Base-by-base conservation (phyloP, 768 basidiomycete genomes). In the Tylopilus subfusipes region DNA sequence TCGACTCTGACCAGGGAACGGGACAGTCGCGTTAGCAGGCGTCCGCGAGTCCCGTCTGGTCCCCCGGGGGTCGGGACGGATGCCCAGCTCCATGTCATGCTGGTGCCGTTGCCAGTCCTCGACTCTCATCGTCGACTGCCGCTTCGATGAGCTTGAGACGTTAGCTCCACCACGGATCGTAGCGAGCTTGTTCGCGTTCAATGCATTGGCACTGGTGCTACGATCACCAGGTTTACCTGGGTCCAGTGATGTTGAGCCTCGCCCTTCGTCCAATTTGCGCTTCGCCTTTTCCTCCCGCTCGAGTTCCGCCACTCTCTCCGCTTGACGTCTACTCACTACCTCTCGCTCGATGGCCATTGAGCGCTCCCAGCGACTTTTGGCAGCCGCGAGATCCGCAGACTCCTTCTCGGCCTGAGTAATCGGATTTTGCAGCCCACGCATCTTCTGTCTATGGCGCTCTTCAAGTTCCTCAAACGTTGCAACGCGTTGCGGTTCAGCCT, bases 401-500 rank as follows among this genome's bases (percentile, higher is more conserved):
- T 93, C 88, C 64, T 82, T 83, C 72, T 86, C 84, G 2, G 86
- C 85, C 60, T 82, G 79, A n/a, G 88, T 93, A 30, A 97, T 72
- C 5, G 93, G 93, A 36, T 78, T 83, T 72, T 97, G 93, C 58
- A 97, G 67, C 63, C 84, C 83, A 31, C 79, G 80, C 75, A 97
- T 80, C 72, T 91, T 90, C 72, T 89, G 85, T 46, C 89, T 82
- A 62, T 96, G 93, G 18, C 93, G 78, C 60, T 92, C 90, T 44
- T 83, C 85, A 30, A 96, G 76, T 67, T 96, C 92, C 69, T 95
- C 93, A 66, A 89, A 91, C 2, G 93, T 92, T 54, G 83, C 81
- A 25, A 85, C 81, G 16, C 88, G 84, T 38, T 75, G 70, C 4
- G 68, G 59, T 24, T 76, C 73, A 3, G 82, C 75, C 22, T 74